Evolutionary conservation across 2,329 filamentous ascomycete genomes (phyloP), one percentile per base, ranked within the genome.

Genomic region (Coniochaeta hoffmannii): DNA sequence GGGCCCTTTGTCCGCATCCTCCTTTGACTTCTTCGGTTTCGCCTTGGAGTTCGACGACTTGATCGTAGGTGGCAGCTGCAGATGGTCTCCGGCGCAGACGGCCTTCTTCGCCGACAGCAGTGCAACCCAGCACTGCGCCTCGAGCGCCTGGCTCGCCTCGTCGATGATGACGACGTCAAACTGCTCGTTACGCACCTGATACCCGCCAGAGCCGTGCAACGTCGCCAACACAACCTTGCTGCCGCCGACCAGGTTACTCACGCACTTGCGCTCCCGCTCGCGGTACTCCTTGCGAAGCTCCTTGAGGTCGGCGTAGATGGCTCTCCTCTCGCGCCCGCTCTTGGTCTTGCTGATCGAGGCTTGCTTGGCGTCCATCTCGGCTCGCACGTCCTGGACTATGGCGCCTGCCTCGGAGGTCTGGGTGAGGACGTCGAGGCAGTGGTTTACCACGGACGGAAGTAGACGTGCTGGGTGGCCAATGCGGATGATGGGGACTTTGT

Each of bases 81-180:
- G 74, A 69, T 97, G 94, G 67, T 99, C 94, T 50, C 94, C 94
- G 1, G 94, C 94, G 59, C 96, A 86, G 9, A 99, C 86, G 9
- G 90, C 86, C 73, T 97, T 97, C 61, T 78, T 83, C 0, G 90
- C 90, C 38, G 83, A 80, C 17, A 97, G 73, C 50, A 99, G 73
- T 11, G 94, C 86, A 53, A 97, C 92, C 94, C 94, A 99, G 73
- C 92, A 97, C 70, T 97, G 93, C 0, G 94, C 92, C 71, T 99
- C 94, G 10, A 97, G 77, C 1, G 94, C 94, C 69, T 99, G 94
- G 68, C 89, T 95, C 4, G 92, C 94, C 73, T 99, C 94, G 65
- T 99, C 94, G 56, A 99, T 90, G 58, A 99, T 86, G 28, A 99
- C 89, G 4, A 96, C 88, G 69, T 99, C 94, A 61, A 99, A 99